Evolutionary conservation across 2,329 filamentous ascomycete species (phyloP), one percentile per base, ranked within the genome.

Genomic region (Ophiocordyceps camponoti-rufipedis): DNA sequence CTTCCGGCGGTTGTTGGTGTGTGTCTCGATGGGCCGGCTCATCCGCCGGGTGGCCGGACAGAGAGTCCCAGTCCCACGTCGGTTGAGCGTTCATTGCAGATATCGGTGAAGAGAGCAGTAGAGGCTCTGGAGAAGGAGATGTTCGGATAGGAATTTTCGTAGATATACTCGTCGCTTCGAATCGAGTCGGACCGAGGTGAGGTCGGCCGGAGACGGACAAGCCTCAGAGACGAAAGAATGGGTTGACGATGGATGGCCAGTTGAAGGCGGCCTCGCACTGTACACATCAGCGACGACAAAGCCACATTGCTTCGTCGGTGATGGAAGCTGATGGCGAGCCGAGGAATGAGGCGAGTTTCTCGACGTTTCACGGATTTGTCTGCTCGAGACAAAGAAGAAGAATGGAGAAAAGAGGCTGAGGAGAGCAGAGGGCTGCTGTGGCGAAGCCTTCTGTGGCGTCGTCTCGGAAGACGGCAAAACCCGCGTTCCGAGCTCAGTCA

Each of bases 261-360:
- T 16, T 18, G n/a, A 39, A 16, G 35, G n/a, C 11, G 35, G 16
- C 6, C 35, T 42, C 23, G 23, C 23, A 28, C 28, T 18, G 41
- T 45, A 50, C 50, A 47, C 43, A 50, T 18, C 42, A 44, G 44
- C 45, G 47, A 55, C 57, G 51, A 59, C 55, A 57, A 54, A 57
- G 61, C 52, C 52, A 58, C 54, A 61, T 56, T 54, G 49, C 48
- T 45, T 31, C 28, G 35, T 38, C 38, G 29, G 19, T 28, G 8
- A 12, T 41, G 19, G 11, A 23, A 41, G 19, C 12, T 23, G 39
- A n/a, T 42, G 42, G 39, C 9, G 11, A 18, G 16, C n/a, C 16
- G n/a, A 18, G 7, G 4, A 16, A 39, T 39, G 35, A 16, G 8
- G 35, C n/a, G n/a, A 5, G 16, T 10, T 18, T 16, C 16, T 16